Percentiles rank a stretch among this genome's conserved stretches.
These are phyloP conservation scores for Ceratocystis diversiconidia DNA, from an alignment of 2,329 filamentous ascomycete species.

Conservation along the genomic window DNA sequence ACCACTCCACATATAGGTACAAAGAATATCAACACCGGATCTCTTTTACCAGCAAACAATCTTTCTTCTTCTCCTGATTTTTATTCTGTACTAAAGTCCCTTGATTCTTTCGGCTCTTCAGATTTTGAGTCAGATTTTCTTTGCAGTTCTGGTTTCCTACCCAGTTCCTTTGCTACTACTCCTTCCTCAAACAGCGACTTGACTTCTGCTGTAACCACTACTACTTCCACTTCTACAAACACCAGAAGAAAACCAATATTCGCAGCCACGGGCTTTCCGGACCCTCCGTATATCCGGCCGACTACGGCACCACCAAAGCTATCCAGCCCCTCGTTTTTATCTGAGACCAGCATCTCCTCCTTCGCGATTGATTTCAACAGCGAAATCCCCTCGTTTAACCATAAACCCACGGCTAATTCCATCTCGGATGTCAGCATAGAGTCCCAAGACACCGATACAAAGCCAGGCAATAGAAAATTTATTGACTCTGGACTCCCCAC, in stretches of 20 bases:
- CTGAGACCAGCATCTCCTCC: slow-evolving; percentile 4
- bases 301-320: slow-evolving; percentile 16
- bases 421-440: slow-evolving; percentile 25
- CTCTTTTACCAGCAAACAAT: slow-evolving; percentile 6
- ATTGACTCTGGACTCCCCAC: not conserved
- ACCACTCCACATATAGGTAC: slow-evolving; percentile 10
- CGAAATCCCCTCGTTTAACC: slow-evolving; percentile 40
- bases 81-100: slow-evolving; percentile 3
- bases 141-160: slow-evolving; percentile 11
- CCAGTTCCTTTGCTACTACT: not conserved
- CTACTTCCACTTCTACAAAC: slow-evolving; percentile 3
- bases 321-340: slow-evolving; percentile 19
- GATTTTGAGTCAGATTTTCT: slow-evolving; percentile 14
- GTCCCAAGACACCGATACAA: not conserved
- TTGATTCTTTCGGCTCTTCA: slow-evolving; percentile 17
- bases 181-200: not conserved
- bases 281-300: slow-evolving; percentile 7
- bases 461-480: not conserved
- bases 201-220: not conserved
- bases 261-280: not conserved
- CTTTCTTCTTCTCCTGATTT: slow-evolving; percentile 11
- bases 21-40: slow-evolving; percentile 11
- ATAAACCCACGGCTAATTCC: slow-evolving; percentile 35
- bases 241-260: not conserved
- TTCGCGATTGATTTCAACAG: slow-evolving; percentile 27